Evolutionary conservation across 2,329 filamentous ascomycete species (phyloP).

Genomic region (Neonectria hederae): DNA sequence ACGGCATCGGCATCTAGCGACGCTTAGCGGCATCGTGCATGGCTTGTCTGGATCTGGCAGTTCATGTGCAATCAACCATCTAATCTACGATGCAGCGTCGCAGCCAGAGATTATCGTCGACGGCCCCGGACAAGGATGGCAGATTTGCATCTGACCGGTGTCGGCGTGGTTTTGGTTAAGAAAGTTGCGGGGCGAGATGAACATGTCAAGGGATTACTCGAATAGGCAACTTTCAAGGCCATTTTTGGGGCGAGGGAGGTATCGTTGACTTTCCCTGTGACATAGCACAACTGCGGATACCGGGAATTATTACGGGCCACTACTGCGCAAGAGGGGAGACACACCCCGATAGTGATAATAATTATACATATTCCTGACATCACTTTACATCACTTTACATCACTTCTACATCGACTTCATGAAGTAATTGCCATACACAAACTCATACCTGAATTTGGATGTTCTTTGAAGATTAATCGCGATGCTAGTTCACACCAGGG

Average conservation of each 20-base stretch:
- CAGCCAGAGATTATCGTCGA: constrained; percentile 1
- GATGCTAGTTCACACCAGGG: too few species aligned
- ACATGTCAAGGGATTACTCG: not conserved
- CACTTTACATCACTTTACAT: not conserved
- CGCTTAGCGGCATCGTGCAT: constrained; percentile 14
- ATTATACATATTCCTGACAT: not conserved
- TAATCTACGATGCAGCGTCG: constrained; percentile 10
- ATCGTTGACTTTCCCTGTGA: not conserved
- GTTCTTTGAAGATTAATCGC: too few species aligned
- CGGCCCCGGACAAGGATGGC: not conserved
- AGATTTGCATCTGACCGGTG: not conserved
- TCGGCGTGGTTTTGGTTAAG: not conserved
- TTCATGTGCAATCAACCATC: constrained; percentile 18
- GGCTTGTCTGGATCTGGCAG: constrained; percentile 24
- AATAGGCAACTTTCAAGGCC: not conserved
- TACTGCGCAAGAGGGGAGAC: not conserved
- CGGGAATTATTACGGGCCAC: not conserved
- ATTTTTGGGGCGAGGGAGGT: not conserved
- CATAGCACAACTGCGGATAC: not conserved
- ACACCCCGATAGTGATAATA: not conserved
- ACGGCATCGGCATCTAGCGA: constrained; percentile 3
- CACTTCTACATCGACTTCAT: too few species aligned
- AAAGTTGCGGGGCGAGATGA: not conserved
- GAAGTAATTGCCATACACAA: not conserved
- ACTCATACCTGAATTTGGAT: too few species aligned